phyloP scores from a whole-genome alignment of 1,284 basidiomycete species.

The Irpex lacteus region DNA sequence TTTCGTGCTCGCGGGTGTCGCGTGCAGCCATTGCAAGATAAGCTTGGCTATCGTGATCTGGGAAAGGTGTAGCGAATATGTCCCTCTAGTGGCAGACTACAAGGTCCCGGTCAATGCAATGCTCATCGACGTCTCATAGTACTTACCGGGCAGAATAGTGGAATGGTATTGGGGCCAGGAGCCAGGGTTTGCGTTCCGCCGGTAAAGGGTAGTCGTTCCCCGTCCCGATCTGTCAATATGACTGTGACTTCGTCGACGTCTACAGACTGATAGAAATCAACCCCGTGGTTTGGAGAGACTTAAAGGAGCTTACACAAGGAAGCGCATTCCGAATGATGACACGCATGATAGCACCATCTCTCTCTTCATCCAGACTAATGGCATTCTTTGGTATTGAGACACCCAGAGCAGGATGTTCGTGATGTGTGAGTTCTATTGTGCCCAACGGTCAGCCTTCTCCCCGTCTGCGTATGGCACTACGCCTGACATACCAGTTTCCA shows the following conservation, averaged over 20 bases:
- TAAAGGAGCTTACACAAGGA: slow-evolving; percentile 60
- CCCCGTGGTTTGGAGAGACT: slow-evolving; percentile 1
- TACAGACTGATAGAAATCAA: slow-evolving; percentile 32
- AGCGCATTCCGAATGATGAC: slow-evolving; percentile 60
- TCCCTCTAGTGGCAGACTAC: slow-evolving; percentile 65
- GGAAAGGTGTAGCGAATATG: slow-evolving; percentile 56
- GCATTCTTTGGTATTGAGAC: slow-evolving; percentile 40
- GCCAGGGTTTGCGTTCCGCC: slow-evolving; percentile 35
- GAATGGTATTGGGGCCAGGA: slow-evolving; percentile 54
- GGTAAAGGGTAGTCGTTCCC: slow-evolving; percentile 51
- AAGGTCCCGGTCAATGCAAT: slow-evolving; percentile 1
- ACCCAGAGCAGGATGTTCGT: slow-evolving; percentile 66
- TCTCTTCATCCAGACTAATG: slow-evolving; percentile 47
- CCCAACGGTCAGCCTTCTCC: background rate
- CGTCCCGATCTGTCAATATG: slow-evolving; percentile 53
- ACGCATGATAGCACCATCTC: slow-evolving; percentile 65
- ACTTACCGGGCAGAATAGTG: slow-evolving; percentile 69
- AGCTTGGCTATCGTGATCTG: slow-evolving; percentile 59
- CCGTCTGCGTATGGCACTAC: background rate
- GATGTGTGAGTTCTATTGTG: slow-evolving; percentile 55
- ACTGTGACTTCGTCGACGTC: slow-evolving; percentile 52
- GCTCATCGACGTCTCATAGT: background rate
- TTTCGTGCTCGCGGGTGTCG: slow-evolving; percentile 22
- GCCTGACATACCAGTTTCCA: slow-evolving; percentile 54
- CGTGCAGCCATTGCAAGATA: slow-evolving; percentile 55